These are phyloP conservation scores for Pyrenochaeta sp. DNA, from an alignment of 2,329 filamentous ascomycete genomes.

Conservation along the genomic window DNA sequence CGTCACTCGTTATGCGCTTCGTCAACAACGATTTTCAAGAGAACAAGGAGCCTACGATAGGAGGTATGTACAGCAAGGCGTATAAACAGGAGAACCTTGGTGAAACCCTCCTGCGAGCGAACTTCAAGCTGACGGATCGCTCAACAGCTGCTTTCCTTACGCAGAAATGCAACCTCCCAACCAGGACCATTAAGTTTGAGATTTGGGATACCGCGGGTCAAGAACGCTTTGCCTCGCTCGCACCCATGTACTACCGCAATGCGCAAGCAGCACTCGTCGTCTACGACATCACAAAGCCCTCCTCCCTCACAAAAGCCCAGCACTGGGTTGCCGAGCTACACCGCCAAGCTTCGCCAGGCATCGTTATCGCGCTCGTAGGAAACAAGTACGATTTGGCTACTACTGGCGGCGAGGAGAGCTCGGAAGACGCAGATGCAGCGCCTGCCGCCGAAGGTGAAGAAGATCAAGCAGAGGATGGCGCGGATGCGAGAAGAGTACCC, in stretches of 20 bases:
- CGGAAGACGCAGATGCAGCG: conserved; percentile 60
- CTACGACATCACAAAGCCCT: conserved; percentile 97
- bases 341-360: conserved; percentile 92
- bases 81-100: background rate
- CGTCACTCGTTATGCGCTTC: conserved; percentile 95
- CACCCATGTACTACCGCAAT: conserved; percentile 99
- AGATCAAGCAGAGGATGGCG: conserved; percentile 66
- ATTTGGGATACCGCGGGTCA: conserved; percentile 99
- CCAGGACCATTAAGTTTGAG: conserved; percentile 72
- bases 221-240: conserved; percentile 94
- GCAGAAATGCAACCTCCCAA: conserved; percentile 96
- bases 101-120: background rate
- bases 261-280: conserved; percentile 97
- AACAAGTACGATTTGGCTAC: conserved; percentile 85
- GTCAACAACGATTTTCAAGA: conserved; percentile 99
- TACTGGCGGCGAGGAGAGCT: conserved; percentile 40
- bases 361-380: conserved; percentile 95
- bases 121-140: conserved; percentile 7
- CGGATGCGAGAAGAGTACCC: conserved; percentile 84
- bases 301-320: conserved; percentile 93
- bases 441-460: conserved; percentile 60
- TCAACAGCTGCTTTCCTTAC: conserved; percentile 89
- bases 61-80: conserved; percentile 68
- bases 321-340: conserved; percentile 99
- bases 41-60: conserved; percentile 99